Evolutionary conservation across 2,329 filamentous ascomycete genomes (phyloP), one percentile per base, ranked within the genome.

Genomic region (Phialophora tarda): DNA sequence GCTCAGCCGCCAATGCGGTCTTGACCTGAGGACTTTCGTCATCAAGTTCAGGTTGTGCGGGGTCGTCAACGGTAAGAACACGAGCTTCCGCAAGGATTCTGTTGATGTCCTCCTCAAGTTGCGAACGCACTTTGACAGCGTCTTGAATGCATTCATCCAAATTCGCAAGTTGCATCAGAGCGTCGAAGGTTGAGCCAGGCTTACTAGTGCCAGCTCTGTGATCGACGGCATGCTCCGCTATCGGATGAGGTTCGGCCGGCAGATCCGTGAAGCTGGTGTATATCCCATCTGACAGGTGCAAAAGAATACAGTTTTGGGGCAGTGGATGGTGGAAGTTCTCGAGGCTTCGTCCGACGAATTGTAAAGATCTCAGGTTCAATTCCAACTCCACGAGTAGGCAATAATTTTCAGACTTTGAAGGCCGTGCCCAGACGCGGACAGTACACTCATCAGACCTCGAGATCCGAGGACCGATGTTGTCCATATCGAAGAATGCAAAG

Each of bases 81-180:
- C 58, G 61, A 41, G 63, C 60, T 11, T 71, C 61, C 1, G 62
- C 41, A 26, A 73, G 64, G 23, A 72, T 51, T 7, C 62, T 65
- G 55, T 91, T 91, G 70, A 97, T 96, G 70, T 97, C 91, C n/a
- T 84, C 80, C 56, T 91, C 88, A 8, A 98, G 83, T 61, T 85
- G 84, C 66, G 91, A 87, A 14, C 91, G 88, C 0, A 92, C 96
- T 1, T 88, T 86, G 10, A 97, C 80, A 1, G 93, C 93, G 77
- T 98, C 94, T 75, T 96, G 92, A 26, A 97, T 91, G 62, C 93
- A 96, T 75, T 91, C 91, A 69, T 97, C 92, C 17, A 98, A 83
- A 65, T 93, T 97, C 5, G 91, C 89, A 11, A 98, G 83, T 67
- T 91, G 89, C 89, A 97, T 94, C 23, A 98, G 82, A 1, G 91